phyloP scores from a whole-genome alignment of 805 yeast genomes.

The Candida ipomoeae region DNA sequence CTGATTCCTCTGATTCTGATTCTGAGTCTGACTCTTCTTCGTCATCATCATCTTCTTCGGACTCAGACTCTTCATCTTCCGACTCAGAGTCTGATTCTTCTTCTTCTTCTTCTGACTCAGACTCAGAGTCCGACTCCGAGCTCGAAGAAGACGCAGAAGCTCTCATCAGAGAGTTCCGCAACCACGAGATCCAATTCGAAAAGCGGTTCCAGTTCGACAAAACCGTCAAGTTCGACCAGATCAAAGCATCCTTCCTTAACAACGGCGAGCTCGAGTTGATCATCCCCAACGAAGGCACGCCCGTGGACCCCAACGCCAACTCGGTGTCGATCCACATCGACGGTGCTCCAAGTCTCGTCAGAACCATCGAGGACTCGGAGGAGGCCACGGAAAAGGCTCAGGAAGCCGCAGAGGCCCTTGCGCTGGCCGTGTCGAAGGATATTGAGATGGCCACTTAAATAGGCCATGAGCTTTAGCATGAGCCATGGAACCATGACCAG shows the following conservation, averaged over 20 bases:
- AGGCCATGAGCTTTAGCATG: not conserved
- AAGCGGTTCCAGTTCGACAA: slow-evolving; percentile 42
- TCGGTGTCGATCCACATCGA: slow-evolving; percentile 26
- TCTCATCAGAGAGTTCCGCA: slow-evolving; percentile 35
- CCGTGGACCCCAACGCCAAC: slow-evolving; percentile 14
- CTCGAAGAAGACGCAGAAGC: slow-evolving; percentile 36
- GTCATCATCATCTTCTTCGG: slow-evolving; percentile 6
- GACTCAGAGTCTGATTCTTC: slow-evolving; percentile 11
- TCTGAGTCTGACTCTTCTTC: slow-evolving; percentile 12
- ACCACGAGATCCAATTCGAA: slow-evolving; percentile 40
- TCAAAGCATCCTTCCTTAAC: slow-evolving; percentile 34
- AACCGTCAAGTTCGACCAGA: slow-evolving; percentile 32
- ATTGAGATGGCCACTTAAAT: slow-evolving; percentile 18
- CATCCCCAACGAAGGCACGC: slow-evolving; percentile 32
- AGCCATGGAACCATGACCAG: too few species aligned
- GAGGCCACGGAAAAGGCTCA: slow-evolving; percentile 12
- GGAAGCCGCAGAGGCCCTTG: slow-evolving; percentile 14
- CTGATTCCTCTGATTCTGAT: slow-evolving; percentile 7
- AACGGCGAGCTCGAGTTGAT: slow-evolving; percentile 40
- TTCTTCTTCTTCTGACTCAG: slow-evolving; percentile 15
- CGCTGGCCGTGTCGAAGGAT: slow-evolving; percentile 15
- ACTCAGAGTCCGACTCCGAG: slow-evolving; percentile 25
- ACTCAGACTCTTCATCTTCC: slow-evolving; percentile 12
- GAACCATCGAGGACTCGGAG: slow-evolving; percentile 5
- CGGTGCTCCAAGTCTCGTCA: slow-evolving; percentile 10